Percentiles rank a stretch among this genome's conserved stretches.
Conservation (phyloP, 805 yeast genomes). For the Ogataea paradorogensis region DNA sequence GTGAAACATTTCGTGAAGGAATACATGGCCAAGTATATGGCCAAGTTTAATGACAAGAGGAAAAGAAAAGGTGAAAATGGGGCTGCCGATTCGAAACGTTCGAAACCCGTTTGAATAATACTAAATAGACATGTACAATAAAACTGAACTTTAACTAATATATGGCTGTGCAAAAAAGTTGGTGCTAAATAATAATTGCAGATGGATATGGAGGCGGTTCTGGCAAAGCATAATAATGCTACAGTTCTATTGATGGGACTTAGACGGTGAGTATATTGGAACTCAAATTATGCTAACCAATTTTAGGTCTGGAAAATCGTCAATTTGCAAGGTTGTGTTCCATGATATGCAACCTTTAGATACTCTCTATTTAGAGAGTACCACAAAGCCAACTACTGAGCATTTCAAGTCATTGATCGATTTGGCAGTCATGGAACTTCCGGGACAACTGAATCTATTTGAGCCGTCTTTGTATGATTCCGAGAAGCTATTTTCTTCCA, state of each 20-base stretch:
- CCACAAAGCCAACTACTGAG: slow-evolving; percentile 85
- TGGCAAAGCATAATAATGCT: slow-evolving; percentile 62
- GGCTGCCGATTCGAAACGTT: not conserved
- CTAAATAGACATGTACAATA: slow-evolving; percentile 7
- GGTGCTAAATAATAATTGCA: slow-evolving; percentile 6
- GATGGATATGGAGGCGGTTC: slow-evolving; percentile 22
- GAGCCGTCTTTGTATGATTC: slow-evolving; percentile 77
- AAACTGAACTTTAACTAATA: not conserved
- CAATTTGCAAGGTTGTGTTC: slow-evolving; percentile 92
- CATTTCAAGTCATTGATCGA: slow-evolving; percentile 81
- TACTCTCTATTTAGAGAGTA: slow-evolving; percentile 84
- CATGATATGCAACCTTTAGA: slow-evolving; percentile 96
- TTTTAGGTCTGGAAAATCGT: slow-evolving; percentile 83
- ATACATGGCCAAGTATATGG: slow-evolving; percentile 66
- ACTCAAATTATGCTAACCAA: slow-evolving; percentile 8
- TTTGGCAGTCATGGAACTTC: slow-evolving; percentile 86
- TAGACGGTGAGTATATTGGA: slow-evolving; percentile 44
- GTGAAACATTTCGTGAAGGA: slow-evolving; percentile 58
- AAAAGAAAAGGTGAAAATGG: slow-evolving; percentile 6
- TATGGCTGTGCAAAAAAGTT: slow-evolving; percentile 6
- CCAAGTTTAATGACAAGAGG: slow-evolving; percentile 39
- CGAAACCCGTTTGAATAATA: not conserved
- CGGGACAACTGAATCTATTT: slow-evolving; percentile 88
- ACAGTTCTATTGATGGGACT: slow-evolving; percentile 86
- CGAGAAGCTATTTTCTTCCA: slow-evolving; percentile 69